Percentiles rank a stretch among this genome's conserved stretches.
These are phyloP conservation scores for Amanita pallidorosea DNA, from an alignment of 768 basidiomycete genomes.

Conservation along the genomic window DNA sequence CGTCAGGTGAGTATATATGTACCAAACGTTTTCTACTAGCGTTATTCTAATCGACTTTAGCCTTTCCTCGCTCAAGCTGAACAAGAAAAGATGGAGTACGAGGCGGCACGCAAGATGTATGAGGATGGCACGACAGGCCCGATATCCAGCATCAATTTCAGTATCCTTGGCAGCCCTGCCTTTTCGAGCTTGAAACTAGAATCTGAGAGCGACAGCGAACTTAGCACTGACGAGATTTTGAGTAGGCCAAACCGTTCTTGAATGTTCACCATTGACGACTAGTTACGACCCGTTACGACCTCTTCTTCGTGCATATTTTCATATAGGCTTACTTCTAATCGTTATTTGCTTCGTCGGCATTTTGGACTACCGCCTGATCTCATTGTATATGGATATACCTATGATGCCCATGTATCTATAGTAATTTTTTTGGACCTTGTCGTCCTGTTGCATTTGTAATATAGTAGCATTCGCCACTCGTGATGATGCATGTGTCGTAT, in stretches of 20 bases:
- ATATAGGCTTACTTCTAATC: background rate
- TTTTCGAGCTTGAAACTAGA: slow-evolving; percentile 54
- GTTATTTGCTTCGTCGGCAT: background rate
- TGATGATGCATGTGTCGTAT: background rate
- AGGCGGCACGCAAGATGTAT: slow-evolving; percentile 74
- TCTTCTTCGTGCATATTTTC: slow-evolving; percentile 9
- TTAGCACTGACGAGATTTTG: slow-evolving; percentile 37
- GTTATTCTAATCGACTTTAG: slow-evolving; percentile 27
- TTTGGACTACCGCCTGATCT: slow-evolving; percentile 3
- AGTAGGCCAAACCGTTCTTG: slow-evolving; percentile 26
- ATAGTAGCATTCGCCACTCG: slow-evolving; percentile 4
- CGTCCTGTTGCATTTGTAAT: slow-evolving; percentile 3
- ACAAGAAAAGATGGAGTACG: slow-evolving; percentile 92
- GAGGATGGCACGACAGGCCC: slow-evolving; percentile 70
- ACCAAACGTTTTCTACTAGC: slow-evolving; percentile 4
- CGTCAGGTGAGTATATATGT: slow-evolving; percentile 54
- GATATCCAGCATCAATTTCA: slow-evolving; percentile 72
- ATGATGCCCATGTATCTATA: slow-evolving; percentile 5
- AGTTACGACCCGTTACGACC: slow-evolving; percentile 17
- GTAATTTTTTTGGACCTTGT: slow-evolving; percentile 1
- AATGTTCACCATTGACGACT: slow-evolving; percentile 11
- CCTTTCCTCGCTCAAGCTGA: slow-evolving; percentile 91
- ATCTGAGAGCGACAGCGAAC: slow-evolving; percentile 62
- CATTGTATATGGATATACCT: slow-evolving; percentile 4
- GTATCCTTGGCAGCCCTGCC: slow-evolving; percentile 60